phyloP scores from a whole-genome alignment of 2,329 filamentous ascomycete genomes.

The Leptographium lundbergii region DNA sequence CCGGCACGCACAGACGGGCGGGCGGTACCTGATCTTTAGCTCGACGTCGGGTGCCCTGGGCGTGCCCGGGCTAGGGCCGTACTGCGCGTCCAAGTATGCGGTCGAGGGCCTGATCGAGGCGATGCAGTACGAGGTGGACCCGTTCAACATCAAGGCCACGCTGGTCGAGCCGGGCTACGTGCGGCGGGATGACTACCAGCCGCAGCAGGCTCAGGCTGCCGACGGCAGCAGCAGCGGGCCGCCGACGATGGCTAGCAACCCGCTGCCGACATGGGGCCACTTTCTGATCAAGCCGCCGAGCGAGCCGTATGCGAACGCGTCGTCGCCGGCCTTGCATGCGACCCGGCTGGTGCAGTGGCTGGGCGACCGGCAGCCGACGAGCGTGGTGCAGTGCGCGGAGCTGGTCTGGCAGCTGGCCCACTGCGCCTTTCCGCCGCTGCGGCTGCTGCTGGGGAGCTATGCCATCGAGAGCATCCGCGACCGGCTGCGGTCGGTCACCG shows the following conservation, averaged over 20 bases:
- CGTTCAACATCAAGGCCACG: constrained; percentile 85
- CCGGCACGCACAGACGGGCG: constrained; percentile 24
- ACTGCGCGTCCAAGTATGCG: constrained; percentile 94
- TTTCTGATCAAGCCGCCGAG: constrained; percentile 82
- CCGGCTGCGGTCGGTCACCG: constrained; percentile 76
- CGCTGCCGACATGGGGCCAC: constrained; percentile 72
- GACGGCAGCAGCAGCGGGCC: neutral
- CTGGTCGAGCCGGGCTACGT: constrained; percentile 86
- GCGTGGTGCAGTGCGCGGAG: constrained; percentile 84
- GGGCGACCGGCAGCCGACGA: constrained; percentile 82
- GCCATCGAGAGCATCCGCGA: constrained; percentile 94
- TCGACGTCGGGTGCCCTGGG: constrained; percentile 86
- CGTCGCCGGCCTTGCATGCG: constrained; percentile 77
- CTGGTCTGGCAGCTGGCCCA: constrained; percentile 90
- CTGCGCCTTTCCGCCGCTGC: constrained; percentile 82
- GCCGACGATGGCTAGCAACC: constrained; percentile 17
- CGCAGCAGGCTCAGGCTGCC: constrained; percentile 13
- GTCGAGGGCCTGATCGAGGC: constrained; percentile 92
- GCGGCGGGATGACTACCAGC: constrained; percentile 56
- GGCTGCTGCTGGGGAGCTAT: constrained; percentile 81
- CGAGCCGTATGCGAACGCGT: constrained; percentile 64
- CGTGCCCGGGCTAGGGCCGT: constrained; percentile 83
- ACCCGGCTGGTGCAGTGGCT: constrained; percentile 91
- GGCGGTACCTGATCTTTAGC: constrained; percentile 89
- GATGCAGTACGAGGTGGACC: constrained; percentile 89